Evolutionary conservation across 768 basidiomycete species (phyloP).

Genomic region (Hericium erinaceus): DNA sequence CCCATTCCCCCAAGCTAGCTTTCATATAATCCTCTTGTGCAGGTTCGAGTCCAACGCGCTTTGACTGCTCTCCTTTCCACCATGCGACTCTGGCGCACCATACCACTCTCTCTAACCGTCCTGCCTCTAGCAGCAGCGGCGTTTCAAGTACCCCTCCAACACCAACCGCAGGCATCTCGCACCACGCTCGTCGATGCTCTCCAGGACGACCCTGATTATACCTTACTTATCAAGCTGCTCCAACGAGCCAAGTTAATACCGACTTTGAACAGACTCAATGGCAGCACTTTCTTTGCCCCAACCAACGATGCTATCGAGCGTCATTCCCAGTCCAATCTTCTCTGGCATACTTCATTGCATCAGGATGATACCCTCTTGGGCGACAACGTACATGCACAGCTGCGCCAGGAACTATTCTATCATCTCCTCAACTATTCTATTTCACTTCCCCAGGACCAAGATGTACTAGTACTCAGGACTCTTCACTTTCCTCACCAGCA

Average conservation of each 20-base stretch:
- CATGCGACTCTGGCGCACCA: constrained; percentile 26
- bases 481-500: constrained; percentile 61
- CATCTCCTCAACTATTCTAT: constrained; percentile 85
- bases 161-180: constrained; percentile 24
- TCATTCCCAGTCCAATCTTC: constrained; percentile 23
- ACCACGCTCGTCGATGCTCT: constrained; percentile 75
- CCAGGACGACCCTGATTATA: constrained; percentile 64
- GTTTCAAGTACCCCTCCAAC: constrained; percentile 29
- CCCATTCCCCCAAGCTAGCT: too few relatives aligned
- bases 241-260: constrained; percentile 86
- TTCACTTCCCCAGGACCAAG: constrained; percentile 32
- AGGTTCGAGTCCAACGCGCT: background rate
- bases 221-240: constrained; percentile 63
- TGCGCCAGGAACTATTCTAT: constrained; percentile 90
- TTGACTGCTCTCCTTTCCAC: constrained; percentile 5
- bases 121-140: constrained; percentile 21
- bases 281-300: constrained; percentile 86
- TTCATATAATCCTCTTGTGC: too few relatives aligned
- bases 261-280: constrained; percentile 79
- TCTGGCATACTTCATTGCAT: constrained; percentile 29
- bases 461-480: constrained; percentile 40
- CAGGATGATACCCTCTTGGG: constrained; percentile 30
- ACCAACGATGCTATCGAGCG: constrained; percentile 82
- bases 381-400: constrained; percentile 76
- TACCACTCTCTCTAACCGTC: constrained; percentile 29